Conservation (phyloP, 352 stramenopile genomes). For the Plasmopara halstedii region DNA sequence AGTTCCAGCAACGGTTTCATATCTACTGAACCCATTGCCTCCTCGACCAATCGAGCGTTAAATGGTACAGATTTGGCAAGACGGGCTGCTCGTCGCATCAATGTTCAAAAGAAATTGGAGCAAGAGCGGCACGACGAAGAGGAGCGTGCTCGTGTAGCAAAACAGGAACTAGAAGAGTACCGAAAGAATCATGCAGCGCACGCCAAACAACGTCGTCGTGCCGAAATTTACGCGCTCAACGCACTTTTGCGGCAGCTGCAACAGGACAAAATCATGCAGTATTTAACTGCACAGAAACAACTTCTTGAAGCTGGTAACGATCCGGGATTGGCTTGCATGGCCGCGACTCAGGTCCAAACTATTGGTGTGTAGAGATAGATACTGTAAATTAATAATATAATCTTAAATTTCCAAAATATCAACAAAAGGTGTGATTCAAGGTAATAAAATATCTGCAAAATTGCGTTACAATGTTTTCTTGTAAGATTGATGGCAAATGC, state of each 20-base stretch:
- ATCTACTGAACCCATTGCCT: not conserved
- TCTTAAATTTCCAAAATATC: no score
- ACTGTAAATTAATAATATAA: no score
- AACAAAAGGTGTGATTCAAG: no score
- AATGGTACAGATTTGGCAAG: conserved; percentile 26
- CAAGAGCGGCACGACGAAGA: conserved; percentile 42
- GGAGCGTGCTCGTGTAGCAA: conserved; percentile 27
- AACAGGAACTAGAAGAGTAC: conserved; percentile 41
- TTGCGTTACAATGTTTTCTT: no score
- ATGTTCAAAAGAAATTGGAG: conserved; percentile 51
- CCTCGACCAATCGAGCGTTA: not conserved
- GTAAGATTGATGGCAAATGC: no score
- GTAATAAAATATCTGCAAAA: no score
- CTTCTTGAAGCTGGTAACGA: conserved; percentile 6
- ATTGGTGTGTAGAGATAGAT: not conserved
- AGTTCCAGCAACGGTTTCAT: not conserved
- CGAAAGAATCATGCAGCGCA: conserved; percentile 36
- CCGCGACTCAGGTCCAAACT: not conserved
- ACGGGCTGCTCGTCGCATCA: conserved; percentile 42
- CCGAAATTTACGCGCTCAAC: conserved; percentile 72
- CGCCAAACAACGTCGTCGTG: conserved; percentile 40
- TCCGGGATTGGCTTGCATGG: not conserved
- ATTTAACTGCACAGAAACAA: conserved; percentile 35
- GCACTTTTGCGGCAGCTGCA: conserved; percentile 52
- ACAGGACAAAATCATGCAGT: conserved; percentile 51